Evolutionary conservation across 2,329 filamentous ascomycete genomes (phyloP).

Genomic region (Fusarium sp.): DNA sequence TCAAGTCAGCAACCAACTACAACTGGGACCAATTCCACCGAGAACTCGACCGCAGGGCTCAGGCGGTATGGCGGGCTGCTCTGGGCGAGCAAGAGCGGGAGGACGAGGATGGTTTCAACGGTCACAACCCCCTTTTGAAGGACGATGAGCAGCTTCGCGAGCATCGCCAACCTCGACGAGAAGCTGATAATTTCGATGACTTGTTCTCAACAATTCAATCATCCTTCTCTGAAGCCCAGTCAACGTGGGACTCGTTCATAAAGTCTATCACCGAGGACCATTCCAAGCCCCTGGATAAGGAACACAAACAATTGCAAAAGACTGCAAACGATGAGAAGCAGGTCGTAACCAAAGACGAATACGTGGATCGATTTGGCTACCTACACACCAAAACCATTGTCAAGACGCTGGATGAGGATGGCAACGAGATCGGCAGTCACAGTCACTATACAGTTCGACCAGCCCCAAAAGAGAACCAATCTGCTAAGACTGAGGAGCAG

Average conservation of each 20-base stretch:
- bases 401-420: conserved; percentile 55
- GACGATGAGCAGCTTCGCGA: conserved; percentile 18
- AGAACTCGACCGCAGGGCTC: conserved; percentile 46
- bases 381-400: conserved; percentile 56
- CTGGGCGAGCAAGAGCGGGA: conserved; percentile 26
- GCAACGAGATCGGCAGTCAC: conserved; percentile 54
- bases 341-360: conserved; percentile 54
- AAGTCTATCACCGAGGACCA: conserved; percentile 48
- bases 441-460: conserved; percentile 51
- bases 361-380: conserved; percentile 57
- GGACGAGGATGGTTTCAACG: conserved; percentile 20
- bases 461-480: conserved; percentile 39
- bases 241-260: conserved; percentile 56
- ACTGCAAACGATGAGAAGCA: conserved; percentile 43
- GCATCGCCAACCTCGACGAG: conserved; percentile 12
- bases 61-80: conserved; percentile 45
- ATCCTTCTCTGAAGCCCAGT: conserved; percentile 51
- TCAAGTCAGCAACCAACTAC: conserved; percentile 26
- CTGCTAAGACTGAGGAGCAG: conserved; percentile 19
- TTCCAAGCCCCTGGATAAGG: conserved; percentile 13
- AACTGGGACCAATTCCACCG: conserved; percentile 49
- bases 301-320: conserved; percentile 14
- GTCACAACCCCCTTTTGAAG: conserved; percentile 15
- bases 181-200: conserved; percentile 55
- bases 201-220: conserved; percentile 55